These are phyloP conservation scores for Pseudocercospora cruenta DNA, from an alignment of 2,329 filamentous ascomycete species.

Conservation along the genomic window DNA sequence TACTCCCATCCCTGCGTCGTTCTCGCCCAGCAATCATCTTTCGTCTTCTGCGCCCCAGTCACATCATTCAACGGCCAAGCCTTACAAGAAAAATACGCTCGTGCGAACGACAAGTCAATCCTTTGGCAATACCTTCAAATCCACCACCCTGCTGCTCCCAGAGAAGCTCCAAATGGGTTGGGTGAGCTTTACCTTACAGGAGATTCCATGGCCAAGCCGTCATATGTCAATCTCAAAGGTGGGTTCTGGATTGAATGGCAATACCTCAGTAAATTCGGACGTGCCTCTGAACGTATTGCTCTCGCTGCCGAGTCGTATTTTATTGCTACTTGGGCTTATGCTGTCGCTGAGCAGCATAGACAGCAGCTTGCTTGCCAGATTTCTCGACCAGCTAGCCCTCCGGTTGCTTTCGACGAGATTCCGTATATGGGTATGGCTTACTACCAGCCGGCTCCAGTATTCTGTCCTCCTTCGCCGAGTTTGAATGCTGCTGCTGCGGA, in stretches of 20 bases:
- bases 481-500: neutral
- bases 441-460: neutral
- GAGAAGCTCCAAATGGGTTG: neutral
- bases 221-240: conserved; percentile 2
- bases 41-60: conserved; percentile 12
- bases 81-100: conserved; percentile 1
- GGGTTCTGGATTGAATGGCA: conserved; percentile 13
- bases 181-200: neutral
- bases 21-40: neutral
- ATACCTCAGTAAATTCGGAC: neutral
- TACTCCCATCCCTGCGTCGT: conserved; percentile 7
- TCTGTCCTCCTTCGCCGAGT: neutral
- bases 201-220: neutral
- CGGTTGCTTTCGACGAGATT: neutral
- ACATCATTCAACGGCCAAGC: conserved; percentile 6
- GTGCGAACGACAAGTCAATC: neutral
- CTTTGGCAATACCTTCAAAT: conserved; percentile 5
- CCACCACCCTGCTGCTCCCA: neutral
- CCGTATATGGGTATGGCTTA: neutral
- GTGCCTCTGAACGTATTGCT: neutral
- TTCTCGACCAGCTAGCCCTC: neutral
- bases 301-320: neutral
- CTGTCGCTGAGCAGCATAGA: neutral
- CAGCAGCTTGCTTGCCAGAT: neutral
- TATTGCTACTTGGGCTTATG: conserved; percentile 5